Base-by-base conservation (phyloP, 208 protist genomes). In the Crithidia bombi region DNA sequence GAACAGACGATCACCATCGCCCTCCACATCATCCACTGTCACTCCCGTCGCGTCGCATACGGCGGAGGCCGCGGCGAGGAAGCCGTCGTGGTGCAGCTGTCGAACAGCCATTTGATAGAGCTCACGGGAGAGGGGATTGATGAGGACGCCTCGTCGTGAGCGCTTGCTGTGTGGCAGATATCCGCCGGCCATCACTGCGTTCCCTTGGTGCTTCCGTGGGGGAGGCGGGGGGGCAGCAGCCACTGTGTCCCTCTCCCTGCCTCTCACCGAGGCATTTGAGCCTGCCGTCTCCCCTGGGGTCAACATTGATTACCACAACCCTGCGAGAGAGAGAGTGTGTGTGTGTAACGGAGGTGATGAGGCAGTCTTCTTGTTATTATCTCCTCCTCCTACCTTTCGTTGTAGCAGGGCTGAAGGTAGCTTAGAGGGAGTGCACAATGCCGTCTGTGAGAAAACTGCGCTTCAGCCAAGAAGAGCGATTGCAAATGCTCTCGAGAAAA, bases 11-110 rank as follows among this genome's bases (percentile, higher is more conserved):
- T 88, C 67, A 10, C 78, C 84, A 41, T 84, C 59, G 9, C 69
- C 52, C 38, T 94, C 78, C 15, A 93, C 72, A 28, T 65, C 38
- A 6, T 77, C 73, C 25, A 92, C 84, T 38, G 83, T 71, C 44
- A 84, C 69, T n/a, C 86, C 84, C 0, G 88, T 92, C 6, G 89
- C 84, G 28, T 94, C 86, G 10, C 86, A 88, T 17, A 96, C 87
- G 17, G 86, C 77, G 1, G 86, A 79, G 10, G 91, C 86, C 0
- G 91, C 88, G 3, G 82, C 79, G 3, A 93, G 35, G 58, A 78
- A 94, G 14, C 91, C 91, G 68, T 96, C 91, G 62, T 92, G 79
- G 46, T 93, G 87, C 17, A 96, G 78, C 68, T 96, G 91, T 0
- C 83, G 81, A 28, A 96, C 78, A 9, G 94, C 81, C 71, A 93